Evolutionary conservation across 306 rosid species (phyloP), one percentile per base, ranked within the genome.

Genomic region (Dryas octopetala): DNA sequence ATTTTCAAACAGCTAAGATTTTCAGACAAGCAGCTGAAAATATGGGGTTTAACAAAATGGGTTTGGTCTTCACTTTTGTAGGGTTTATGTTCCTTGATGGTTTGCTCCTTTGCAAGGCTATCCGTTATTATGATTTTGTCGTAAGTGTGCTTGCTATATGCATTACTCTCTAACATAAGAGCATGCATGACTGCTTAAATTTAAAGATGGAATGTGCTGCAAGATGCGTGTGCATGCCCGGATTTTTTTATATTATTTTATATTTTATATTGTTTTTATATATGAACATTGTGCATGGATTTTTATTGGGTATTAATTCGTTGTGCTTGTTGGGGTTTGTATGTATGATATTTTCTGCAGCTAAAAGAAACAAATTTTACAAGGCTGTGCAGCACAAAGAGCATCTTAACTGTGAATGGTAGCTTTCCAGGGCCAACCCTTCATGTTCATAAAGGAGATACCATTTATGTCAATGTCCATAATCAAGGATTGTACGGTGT

Each of bases 361-460:
- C 43, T 78, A 59, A 65, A 65, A 14, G 73, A 78, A 19, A 71
- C 69, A 16, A 71, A 53, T 44, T 63, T 71, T 5, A 55, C 72
- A 12, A 71, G 77, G 16, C 77, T 78, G 0, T 78, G 82, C 26
- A 10, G 13, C 28, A 73, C 65, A 13, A 78, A 78, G 62, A 59
- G 73, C 50, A 71, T 71, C 55, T 23, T 78, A 7, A 70, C 75
- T 5, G 77, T 71, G 7, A 78, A 78, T 13, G 73, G 66, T 7
- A 54, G 40, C 15, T 79, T 73, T 23, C 83, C 86, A 8, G 86
- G 86, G 14, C 86, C 86, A 9, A 66, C 86, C 9, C 66, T 79
- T 19, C 60, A 28, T 59, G 79, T 83, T 10, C 81, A 50, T 14
- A 75, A 57, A 57, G 86, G 86, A 16, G 86, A 83, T 23, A 71